A percentile compares a stretch with the other conserved stretches of the same genome.
phyloP scores from a whole-genome alignment of 2,329 filamentous ascomycete genomes.

The Leptoxyphium fumago region DNA sequence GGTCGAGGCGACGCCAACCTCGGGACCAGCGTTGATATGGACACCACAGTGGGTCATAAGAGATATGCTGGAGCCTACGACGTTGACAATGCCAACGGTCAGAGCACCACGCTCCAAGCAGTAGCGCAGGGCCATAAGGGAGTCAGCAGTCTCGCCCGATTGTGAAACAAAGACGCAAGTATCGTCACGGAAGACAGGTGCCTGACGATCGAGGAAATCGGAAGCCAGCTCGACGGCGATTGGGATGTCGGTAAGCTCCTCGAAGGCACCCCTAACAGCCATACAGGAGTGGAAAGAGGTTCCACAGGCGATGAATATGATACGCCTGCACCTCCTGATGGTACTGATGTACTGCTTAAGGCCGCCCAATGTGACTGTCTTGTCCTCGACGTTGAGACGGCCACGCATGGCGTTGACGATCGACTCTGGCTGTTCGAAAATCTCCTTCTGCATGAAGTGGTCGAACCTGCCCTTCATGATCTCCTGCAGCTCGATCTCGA shows the following conservation, averaged over 20 bases:
- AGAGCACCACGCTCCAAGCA: conserved; percentile 94
- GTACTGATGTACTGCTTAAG: conserved; percentile 92
- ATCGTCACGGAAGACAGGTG: conserved; percentile 97
- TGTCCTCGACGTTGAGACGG: conserved; percentile 84
- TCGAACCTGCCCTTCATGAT: conserved; percentile 99
- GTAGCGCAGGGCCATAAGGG: conserved; percentile 90
- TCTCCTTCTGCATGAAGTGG: conserved; percentile 99
- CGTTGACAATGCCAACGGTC: conserved; percentile 97
- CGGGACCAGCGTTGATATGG: conserved; percentile 95
- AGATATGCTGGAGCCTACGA: conserved; percentile 95
- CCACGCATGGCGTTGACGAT: conserved; percentile 99
- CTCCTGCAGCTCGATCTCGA: conserved; percentile 97
- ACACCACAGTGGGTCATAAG: conserved; percentile 99
- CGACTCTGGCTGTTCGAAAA: conserved; percentile 98
- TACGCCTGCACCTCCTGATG: conserved; percentile 87
- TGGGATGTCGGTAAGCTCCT: conserved; percentile 94
- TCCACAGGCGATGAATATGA: conserved; percentile 98
- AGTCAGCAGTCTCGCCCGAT: conserved; percentile 96
- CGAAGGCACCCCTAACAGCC: conserved; percentile 94
- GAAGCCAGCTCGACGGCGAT: conserved; percentile 95
- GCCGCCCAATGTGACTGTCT: conserved; percentile 88
- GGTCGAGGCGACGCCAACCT: conserved; percentile 97
- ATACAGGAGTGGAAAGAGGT: conserved; percentile 99
- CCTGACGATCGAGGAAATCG: conserved; percentile 92
- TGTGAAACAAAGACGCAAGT: conserved; percentile 98